phyloP scores from a whole-genome alignment of 73 alveolate species.

The Paramecium sonneborni region DNA sequence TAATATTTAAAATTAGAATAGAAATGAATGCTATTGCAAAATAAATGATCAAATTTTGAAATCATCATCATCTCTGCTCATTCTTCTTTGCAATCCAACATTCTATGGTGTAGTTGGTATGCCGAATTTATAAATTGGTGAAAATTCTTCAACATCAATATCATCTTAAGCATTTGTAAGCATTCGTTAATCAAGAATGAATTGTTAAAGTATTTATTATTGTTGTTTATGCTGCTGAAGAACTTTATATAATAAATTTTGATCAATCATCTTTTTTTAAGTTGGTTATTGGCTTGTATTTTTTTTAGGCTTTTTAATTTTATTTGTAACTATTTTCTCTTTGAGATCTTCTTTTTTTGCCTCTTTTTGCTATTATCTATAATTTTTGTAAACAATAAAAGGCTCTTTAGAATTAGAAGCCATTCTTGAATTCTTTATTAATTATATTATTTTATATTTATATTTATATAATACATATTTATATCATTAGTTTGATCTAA shows the following conservation, averaged over 20 bases:
- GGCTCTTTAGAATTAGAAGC: neutral
- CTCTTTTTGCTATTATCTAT: neutral
- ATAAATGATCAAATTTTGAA: neutral
- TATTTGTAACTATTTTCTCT: neutral
- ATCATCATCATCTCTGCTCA: conserved; percentile 24
- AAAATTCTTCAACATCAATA: neutral
- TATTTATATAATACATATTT: neutral
- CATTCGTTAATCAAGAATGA: neutral
- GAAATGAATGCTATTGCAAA: neutral
- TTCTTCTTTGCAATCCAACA: conserved; percentile 11
- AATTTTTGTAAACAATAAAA: neutral
- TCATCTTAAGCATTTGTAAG: neutral
- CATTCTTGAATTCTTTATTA: neutral
- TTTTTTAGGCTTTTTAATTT: neutral
- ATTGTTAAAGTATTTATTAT: neutral
- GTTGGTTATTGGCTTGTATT: neutral
- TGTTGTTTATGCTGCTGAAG: neutral
- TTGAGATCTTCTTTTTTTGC: neutral
- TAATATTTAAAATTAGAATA: neutral
- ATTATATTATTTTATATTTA: neutral
- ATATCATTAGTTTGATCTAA: neutral
- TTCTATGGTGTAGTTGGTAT: conserved; percentile 13
- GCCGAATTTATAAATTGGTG: neutral
- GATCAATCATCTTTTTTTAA: neutral
- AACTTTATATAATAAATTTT: neutral